Conservation (phyloP, 2,329 filamentous ascomycete genomes). For the Colletotrichum gigasporum region DNA sequence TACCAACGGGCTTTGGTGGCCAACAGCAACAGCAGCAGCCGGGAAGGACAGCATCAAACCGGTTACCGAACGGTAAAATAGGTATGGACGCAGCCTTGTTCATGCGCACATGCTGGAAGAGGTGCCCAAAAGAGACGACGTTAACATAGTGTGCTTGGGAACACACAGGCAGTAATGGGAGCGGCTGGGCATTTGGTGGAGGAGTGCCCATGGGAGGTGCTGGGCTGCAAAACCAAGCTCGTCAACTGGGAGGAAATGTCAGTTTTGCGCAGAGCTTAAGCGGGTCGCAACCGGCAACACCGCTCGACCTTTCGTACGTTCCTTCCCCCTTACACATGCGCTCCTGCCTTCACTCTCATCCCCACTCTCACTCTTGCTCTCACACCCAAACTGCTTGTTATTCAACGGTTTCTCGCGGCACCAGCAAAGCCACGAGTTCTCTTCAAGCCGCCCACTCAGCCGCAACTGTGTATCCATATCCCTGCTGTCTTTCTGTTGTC, state of each 20-base stretch:
- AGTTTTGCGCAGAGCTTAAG: slow-evolving; percentile 75
- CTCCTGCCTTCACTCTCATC: not conserved
- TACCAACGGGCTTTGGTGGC: slow-evolving; percentile 68
- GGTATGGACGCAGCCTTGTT: slow-evolving; percentile 51
- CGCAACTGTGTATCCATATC: not conserved
- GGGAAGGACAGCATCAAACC: slow-evolving; percentile 63
- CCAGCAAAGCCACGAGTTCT: not conserved
- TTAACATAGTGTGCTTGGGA: slow-evolving; percentile 35
- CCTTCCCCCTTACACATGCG: slow-evolving; percentile 24
- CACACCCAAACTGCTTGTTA: too few species aligned
- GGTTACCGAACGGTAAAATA: slow-evolving; percentile 73
- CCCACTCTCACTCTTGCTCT: not conserved
- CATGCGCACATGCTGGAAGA: slow-evolving; percentile 3
- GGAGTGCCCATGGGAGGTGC: slow-evolving; percentile 68
- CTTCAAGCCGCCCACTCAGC: not conserved
- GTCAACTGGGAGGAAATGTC: slow-evolving; percentile 66
- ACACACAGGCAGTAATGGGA: slow-evolving; percentile 57
- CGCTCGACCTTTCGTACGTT: slow-evolving; percentile 73
- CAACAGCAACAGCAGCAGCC: slow-evolving; percentile 67
- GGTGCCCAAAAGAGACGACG: slow-evolving; percentile 10
- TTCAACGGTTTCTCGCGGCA: not conserved
- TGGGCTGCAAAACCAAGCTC: slow-evolving; percentile 60
- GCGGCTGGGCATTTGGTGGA: slow-evolving; percentile 71
- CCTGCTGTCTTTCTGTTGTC: not conserved
- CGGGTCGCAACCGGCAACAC: slow-evolving; percentile 69